A percentile compares a stretch with the other conserved stretches of the same genome.
These are phyloP conservation scores for Ogataea ramenticola DNA, from an alignment of 805 yeast species.

Conservation along the genomic window DNA sequence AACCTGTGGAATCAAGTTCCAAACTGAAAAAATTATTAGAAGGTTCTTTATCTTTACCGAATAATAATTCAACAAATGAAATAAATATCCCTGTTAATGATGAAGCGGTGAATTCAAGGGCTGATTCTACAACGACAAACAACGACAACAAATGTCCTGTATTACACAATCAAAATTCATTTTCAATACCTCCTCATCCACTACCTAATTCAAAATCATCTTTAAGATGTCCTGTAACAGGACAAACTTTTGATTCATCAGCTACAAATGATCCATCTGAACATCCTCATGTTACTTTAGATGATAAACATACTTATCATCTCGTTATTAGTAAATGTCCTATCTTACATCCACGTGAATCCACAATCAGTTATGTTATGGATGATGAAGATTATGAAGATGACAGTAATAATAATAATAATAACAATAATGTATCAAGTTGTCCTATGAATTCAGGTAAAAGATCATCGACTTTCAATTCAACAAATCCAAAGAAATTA, in stretches of 20 bases:
- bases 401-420: no score
- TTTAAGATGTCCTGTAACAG: constrained; percentile 15
- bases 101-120: no score
- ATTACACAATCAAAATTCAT: not conserved
- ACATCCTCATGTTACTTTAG: not conserved
- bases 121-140: not conserved
- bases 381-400: not conserved
- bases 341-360: constrained; percentile 18
- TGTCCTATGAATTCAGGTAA: not conserved
- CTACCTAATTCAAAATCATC: not conserved
- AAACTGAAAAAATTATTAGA: constrained; percentile 26
- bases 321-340: constrained; percentile 20
- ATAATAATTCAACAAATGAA: not conserved
- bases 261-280: not conserved
- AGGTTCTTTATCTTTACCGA: constrained; percentile 7
- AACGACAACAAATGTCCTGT: constrained; percentile 9
- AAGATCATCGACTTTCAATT: not conserved
- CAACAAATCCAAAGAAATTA: not conserved
- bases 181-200: not conserved
- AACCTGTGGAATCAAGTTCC: constrained; percentile 23
- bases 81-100: not conserved
- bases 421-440: no score
- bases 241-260: constrained; percentile 4
- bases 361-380: constrained; percentile 6
- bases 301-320: constrained; percentile 1